Evolutionary conservation across 2,329 filamentous ascomycete genomes (phyloP), one percentile per base, ranked within the genome.

Genomic region (Chaetothyriales sp.): DNA sequence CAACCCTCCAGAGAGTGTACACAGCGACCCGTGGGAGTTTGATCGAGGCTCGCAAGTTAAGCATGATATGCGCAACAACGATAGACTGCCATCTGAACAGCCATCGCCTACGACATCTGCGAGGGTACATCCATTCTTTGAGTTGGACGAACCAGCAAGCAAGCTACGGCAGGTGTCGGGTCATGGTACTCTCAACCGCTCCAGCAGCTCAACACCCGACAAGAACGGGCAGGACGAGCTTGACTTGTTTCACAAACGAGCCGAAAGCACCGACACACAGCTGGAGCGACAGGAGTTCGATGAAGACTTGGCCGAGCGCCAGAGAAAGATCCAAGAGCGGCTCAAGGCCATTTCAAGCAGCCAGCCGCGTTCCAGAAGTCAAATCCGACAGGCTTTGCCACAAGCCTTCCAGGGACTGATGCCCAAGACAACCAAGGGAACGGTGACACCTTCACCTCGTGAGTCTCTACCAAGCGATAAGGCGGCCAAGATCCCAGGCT

Each of bases 1-100:
- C 19, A 69, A 70, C 43, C 70, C 73, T 44, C 73, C 75, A 0
- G 70, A 66, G 43, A 73, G 73, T 59, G 75, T 70, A 29, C 69
- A 72, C 51, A 77, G 74, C 2, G 77, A 77, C 57, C 73, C 74
- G 1, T 78, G 73, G 73, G 75, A 77, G 59, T 64, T 76, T 28
- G 74, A 77, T 40, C 33, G 33, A 15, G 15, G 13, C 33, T 15
- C 33, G 33, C 33, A 40, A 40, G 33, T 15, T 40, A 13, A 13
- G 33, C 33, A 13, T 5, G 33, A 40, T 10, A 40, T 40, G 10
- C 33, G 4, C 4, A 15, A 13, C 33, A 40, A 15, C 33, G 33
- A 40, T 13, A 40, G 33, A 40, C 33, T 9, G 15, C 33, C 33
- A 40, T 40, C 33, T 2, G 33, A 40, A 40, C 33, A 13, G 15